Evolutionary conservation across 495 filamentous ascomycete species (phyloP), one percentile per base, ranked within the genome.

Genomic region (Alectoria sarmentosa): DNA sequence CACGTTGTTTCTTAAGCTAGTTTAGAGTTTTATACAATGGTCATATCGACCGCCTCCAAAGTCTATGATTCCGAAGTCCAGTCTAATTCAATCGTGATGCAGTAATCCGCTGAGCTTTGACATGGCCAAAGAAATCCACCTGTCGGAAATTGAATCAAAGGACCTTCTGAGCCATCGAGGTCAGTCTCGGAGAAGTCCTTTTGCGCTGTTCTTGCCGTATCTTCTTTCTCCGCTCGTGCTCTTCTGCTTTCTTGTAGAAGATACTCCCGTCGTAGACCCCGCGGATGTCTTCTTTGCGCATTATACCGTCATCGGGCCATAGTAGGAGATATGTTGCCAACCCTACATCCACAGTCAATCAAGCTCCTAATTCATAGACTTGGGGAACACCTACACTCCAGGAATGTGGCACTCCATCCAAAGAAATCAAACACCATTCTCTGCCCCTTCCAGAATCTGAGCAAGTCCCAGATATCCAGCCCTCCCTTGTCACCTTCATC

Each of bases 281-380:
- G 26, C 75, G 65, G 30, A 81, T 55, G 67, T 83, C 79, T 58
- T 82, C 78, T 67, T 81, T 82, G 55, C 71, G 73, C 19, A 82
- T 70, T 13, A 72, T 67, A 0, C 79, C 80, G 30, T 82, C 72
- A 61, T 77, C 71, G 7, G 38, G 38, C 66, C 79, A 79, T 58
- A 79, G 67, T 19, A 84, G 72, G 49, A 84, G 64, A 69, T 80
- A 83, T 1, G 77, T 79, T 9, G 79, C 67, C 1, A 48, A 60
- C 73, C 77, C 63, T 49, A 26, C 10, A 28, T 9, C 0, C 46
- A 49, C 23, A n/a, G 9, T 49, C 11, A 49, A 14, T 14, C n/a
- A 49, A 26, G n/a, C 9, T 49, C 23, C n/a, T 3, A 28, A 9
- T 26, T 9, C 46, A 14, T 11, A 23, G 14, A 1, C 7, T 49